Conservation (phyloP, 306 rosid genomes). For the Begonia peltatifolia region DNA sequence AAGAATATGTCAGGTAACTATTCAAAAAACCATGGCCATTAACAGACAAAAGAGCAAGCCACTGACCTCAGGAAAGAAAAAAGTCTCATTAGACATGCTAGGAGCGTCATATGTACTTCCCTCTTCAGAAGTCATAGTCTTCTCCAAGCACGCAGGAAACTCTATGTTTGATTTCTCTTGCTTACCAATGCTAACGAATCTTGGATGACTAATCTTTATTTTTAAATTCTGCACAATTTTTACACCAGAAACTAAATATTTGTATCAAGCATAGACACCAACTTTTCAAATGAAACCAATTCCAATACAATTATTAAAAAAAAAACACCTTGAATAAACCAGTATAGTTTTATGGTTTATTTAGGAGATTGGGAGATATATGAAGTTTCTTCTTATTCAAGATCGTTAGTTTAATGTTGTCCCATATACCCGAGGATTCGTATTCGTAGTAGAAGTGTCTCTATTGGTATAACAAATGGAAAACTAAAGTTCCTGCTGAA, state of each 20-base stretch:
- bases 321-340: too few relatives aligned
- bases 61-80: slow-evolving; percentile 80
- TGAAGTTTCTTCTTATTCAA: too few relatives aligned
- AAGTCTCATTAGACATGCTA: slow-evolving; percentile 34
- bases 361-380: too few relatives aligned
- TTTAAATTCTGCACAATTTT: slow-evolving; percentile 60
- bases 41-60: slow-evolving; percentile 11
- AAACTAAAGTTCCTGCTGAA: too few relatives aligned
- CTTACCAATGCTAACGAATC: slow-evolving; percentile 61
- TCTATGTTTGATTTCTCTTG: slow-evolving; percentile 37
- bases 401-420: too few relatives aligned
- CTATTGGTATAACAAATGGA: too few relatives aligned
- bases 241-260: slow-evolving; percentile 12
- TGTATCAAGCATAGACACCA: background rate
- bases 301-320: too few relatives aligned
- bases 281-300: too few relatives aligned
- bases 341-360: too few relatives aligned
- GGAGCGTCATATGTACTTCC: slow-evolving; percentile 19
- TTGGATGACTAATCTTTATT: slow-evolving; percentile 82
- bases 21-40: slow-evolving; percentile 8
- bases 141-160: slow-evolving; percentile 69
- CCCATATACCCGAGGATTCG: too few relatives aligned
- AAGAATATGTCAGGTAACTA: slow-evolving; percentile 8
- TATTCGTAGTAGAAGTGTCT: too few relatives aligned
- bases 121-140: slow-evolving; percentile 24